Conservation (phyloP, 148 eudicot genomes). For the Selenicereus undatus region DNA sequence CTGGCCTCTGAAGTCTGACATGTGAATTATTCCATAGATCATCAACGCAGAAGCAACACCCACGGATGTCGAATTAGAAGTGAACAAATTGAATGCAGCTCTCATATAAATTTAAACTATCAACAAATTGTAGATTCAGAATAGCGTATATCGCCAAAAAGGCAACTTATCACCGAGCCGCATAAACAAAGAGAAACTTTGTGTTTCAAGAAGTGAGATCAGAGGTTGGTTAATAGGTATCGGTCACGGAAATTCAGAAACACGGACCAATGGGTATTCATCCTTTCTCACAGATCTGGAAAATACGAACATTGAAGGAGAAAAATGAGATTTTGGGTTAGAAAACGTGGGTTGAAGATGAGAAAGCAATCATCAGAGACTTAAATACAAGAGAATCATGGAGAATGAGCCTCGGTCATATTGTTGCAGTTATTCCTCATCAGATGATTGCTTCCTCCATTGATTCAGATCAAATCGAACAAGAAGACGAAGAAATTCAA, state of each 20-base stretch:
- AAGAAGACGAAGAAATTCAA: too few species aligned
- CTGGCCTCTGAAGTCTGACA: constrained; percentile 58
- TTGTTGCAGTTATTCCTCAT: constrained; percentile 65
- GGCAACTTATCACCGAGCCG: constrained; percentile 36
- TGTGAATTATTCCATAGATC: constrained; percentile 38
- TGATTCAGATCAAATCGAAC: too few species aligned
- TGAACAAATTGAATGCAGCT: constrained; percentile 15
- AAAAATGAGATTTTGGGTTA: not conserved
- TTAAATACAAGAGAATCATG: constrained; percentile 55
- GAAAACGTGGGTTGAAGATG: too few species aligned
- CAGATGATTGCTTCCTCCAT: constrained; percentile 33
- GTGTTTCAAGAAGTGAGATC: constrained; percentile 27
- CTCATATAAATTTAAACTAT: constrained; percentile 23
- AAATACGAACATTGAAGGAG: not conserved
- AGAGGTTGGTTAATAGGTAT: constrained; percentile 41
- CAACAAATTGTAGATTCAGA: constrained; percentile 23
- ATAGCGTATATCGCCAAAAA: constrained; percentile 49
- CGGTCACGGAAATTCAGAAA: constrained; percentile 58
- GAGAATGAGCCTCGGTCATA: constrained; percentile 35
- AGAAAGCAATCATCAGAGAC: constrained; percentile 56
- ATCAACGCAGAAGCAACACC: constrained; percentile 29
- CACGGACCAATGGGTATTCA: constrained; percentile 56
- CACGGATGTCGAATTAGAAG: not conserved
- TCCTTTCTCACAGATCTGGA: constrained; percentile 30
- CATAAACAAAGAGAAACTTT: not conserved